Evolutionary conservation across 345 rosid species (phyloP).

Genomic region (Heritiera littoralis): DNA sequence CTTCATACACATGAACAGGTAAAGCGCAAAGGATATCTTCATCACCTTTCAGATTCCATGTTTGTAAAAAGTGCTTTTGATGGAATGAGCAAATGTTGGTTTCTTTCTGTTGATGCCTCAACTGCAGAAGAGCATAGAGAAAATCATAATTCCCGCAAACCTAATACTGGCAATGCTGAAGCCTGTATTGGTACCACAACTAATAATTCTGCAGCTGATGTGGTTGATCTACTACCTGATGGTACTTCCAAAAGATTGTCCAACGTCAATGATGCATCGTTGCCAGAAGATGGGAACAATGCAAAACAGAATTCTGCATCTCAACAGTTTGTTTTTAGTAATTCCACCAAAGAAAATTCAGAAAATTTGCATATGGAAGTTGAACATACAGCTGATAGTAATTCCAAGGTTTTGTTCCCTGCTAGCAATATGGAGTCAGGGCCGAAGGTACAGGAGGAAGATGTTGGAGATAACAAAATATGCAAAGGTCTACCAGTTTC

Average conservation of each 20-base stretch:
- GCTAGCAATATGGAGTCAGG: slow-evolving; percentile 17
- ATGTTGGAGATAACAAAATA: slow-evolving; percentile 20
- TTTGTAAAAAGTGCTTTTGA: slow-evolving; percentile 45
- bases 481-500: slow-evolving; percentile 12
- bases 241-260: slow-evolving; percentile 18
- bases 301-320: slow-evolving; percentile 20
- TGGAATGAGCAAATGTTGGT: slow-evolving; percentile 46
- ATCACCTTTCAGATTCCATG: slow-evolving; percentile 53
- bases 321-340: slow-evolving; percentile 16
- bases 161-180: slow-evolving; percentile 10
- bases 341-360: slow-evolving; percentile 8
- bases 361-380: slow-evolving; percentile 15
- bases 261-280: slow-evolving; percentile 11
- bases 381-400: slow-evolving; percentile 14
- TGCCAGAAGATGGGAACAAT: slow-evolving; percentile 22
- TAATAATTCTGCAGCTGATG: slow-evolving; percentile 19
- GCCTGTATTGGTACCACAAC: slow-evolving; percentile 7
- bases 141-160: not conserved
- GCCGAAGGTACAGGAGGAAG: slow-evolving; percentile 23
- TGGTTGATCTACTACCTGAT: slow-evolving; percentile 25
- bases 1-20: slow-evolving; percentile 35
- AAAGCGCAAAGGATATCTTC: slow-evolving; percentile 47
- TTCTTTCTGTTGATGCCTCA: slow-evolving; percentile 51
- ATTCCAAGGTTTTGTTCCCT: slow-evolving; percentile 4
- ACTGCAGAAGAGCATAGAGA: slow-evolving; percentile 22